Percentiles rank a stretch among this genome's conserved stretches.
Evolutionary conservation across 2,329 filamentous ascomycete species (phyloP).

Genomic region (Paraphaeosphaeria sporulosa): DNA sequence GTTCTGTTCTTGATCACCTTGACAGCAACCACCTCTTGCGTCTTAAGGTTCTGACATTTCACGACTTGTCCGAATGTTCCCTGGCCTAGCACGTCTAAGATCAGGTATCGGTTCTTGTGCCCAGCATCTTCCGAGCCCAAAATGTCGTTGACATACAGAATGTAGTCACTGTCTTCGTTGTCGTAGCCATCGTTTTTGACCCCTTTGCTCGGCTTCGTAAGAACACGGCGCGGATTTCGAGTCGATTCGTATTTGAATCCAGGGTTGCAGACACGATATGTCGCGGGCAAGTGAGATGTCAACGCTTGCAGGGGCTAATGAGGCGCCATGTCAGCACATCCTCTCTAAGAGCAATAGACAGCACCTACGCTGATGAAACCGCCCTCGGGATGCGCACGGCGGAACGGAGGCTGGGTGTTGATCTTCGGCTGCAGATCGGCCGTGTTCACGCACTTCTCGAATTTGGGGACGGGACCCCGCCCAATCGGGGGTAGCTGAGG

Average conservation of each 20-base stretch:
- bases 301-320: conserved; percentile 89
- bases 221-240: conserved; percentile 89
- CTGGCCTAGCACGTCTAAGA: conserved; percentile 94
- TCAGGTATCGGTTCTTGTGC: conserved; percentile 98
- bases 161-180: conserved; percentile 99
- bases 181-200: conserved; percentile 99
- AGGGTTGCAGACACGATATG: conserved; percentile 98
- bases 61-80: conserved; percentile 99
- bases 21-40: conserved; percentile 96
- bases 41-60: conserved; percentile 98
- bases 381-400: conserved; percentile 93
- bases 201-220: conserved; percentile 98
- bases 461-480: conserved; percentile 82
- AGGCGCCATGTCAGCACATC: conserved; percentile 25
- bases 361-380: conserved; percentile 91
- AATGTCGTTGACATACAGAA: conserved; percentile 98
- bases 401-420: conserved; percentile 86
- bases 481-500: conserved; percentile 54
- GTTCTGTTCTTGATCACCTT: conserved; percentile 99
- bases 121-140: conserved; percentile 96
- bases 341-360: not conserved
- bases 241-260: conserved; percentile 99
- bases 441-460: conserved; percentile 76
- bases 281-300: conserved; percentile 89
- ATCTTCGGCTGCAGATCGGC: conserved; percentile 82